Percentiles rank a stretch among this genome's conserved stretches.
Conservation (phyloP, 495 filamentous ascomycete species). For the Podospora pseudopauciseta region DNA sequence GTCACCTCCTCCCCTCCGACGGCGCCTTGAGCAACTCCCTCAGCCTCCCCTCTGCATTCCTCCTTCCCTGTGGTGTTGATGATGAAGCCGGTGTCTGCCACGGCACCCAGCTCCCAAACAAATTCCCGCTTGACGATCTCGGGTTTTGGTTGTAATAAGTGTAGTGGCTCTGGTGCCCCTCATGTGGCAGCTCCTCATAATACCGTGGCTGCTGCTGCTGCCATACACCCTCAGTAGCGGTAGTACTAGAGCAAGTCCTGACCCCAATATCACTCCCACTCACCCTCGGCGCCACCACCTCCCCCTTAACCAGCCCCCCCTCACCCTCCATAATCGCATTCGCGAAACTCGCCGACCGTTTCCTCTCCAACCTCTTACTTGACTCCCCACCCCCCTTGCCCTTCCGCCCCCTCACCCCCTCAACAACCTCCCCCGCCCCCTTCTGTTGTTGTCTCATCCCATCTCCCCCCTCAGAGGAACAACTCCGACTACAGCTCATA, state of each 20-base stretch:
- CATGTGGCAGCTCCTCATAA: not conserved
- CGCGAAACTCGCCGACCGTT: conserved; percentile 46
- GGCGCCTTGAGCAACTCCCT: conserved; percentile 25
- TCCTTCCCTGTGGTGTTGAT: not conserved
- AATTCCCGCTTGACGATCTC: not conserved
- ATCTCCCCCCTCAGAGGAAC: conserved; percentile 45
- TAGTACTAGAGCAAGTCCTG: conserved; percentile 20
- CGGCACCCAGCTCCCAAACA: not conserved
- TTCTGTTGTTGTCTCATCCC: conserved; percentile 42
- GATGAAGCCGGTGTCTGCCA: not conserved
- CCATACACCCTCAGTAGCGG: not conserved
- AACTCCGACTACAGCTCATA: conserved; percentile 52
- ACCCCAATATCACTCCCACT: conserved; percentile 39
- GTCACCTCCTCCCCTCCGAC: not conserved
- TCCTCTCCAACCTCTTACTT: conserved; percentile 28
- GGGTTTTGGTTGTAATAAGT: not conserved
- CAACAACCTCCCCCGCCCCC: conserved; percentile 46
- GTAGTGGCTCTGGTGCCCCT: not conserved
- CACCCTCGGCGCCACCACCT: conserved; percentile 36
- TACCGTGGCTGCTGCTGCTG: not conserved
- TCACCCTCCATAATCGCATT: conserved; percentile 42
- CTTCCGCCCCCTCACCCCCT: conserved; percentile 47
- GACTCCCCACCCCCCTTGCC: conserved; percentile 20
- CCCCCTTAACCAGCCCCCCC: not conserved
- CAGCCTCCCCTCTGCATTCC: conserved; percentile 32